Base-by-base conservation (phyloP, 2,329 filamentous ascomycete species). In the Trichophyton equinum region DNA sequence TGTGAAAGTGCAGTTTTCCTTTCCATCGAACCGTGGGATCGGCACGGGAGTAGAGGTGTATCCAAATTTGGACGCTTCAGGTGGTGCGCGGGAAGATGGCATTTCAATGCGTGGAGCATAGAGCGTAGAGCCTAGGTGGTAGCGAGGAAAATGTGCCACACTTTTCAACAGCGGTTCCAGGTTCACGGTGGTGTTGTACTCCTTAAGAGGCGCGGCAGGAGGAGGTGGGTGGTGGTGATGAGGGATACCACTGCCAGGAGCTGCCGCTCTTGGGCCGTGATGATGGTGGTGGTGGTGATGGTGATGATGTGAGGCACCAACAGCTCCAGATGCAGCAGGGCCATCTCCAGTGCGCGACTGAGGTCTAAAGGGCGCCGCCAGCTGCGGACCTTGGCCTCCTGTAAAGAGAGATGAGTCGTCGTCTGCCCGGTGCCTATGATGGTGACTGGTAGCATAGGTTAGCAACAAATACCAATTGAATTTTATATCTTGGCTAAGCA, bases 1-100 rank as follows among this genome's bases (percentile, higher is more conserved):
- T 0, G 90, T 96, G 64, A 95, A 84, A 0, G 89, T 95, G 71
- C 90, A 95, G 68, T 97, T 97, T 66, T 91, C 87, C 62, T 89
- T 88, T 51, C 82, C 85, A 65, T 87, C 77, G 46, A 92, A 89
- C 63, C 83, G 82, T 0, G 92, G 92, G 1, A 96, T 78, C 0
- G 88, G 87, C 59, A 82, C 85, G 0, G 88, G 89, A 30, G 76
- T 81, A 22, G 80, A 81, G 3, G 77, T 78, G 65, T 82, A 85
- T 46, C 81, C 79, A 63, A 82, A 81, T 64, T 82, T 82, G 60
- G 79, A 75, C 65, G 80, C 79, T 60, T 75, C 74, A n/a, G 68
- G 46, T 0, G 72, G 70, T 1, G 71, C 71, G 59, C 70, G 72
- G 13, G 68, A 74, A 2, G 77, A 72, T 1, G 78, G 77, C 4